Evolutionary conservation across 1,284 basidiomycete genomes (phyloP).

Genomic region (Ustilago tritici): DNA sequence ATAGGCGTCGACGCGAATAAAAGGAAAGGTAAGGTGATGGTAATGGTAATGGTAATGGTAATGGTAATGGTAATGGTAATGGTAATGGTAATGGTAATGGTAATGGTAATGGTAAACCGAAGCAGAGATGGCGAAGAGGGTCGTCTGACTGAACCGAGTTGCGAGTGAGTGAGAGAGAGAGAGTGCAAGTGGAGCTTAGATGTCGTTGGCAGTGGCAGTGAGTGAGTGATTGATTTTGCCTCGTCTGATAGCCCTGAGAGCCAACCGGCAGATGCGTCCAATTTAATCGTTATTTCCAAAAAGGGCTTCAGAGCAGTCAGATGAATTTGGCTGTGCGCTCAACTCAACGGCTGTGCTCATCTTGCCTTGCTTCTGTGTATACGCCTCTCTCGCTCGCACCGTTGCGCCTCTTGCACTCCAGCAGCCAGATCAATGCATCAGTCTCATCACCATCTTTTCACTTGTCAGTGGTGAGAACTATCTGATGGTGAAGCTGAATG

Average conservation of each 20-base stretch:
- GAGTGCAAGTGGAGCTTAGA: not conserved
- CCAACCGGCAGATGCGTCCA: not conserved
- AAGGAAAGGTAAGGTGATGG: no score
- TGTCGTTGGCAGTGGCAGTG: not conserved
- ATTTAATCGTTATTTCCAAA: not conserved
- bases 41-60: no score
- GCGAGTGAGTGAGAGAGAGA: not conserved
- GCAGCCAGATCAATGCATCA: no score
- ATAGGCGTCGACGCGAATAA: no score
- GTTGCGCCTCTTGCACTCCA: not conserved
- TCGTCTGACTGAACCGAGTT: not conserved
- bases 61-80: not conserved
- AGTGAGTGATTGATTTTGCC: not conserved
- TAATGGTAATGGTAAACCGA: not conserved
- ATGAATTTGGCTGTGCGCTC: not conserved
- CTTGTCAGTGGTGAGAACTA: no score
- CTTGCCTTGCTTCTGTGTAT: not conserved
- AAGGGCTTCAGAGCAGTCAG: not conserved
- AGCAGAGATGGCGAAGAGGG: not conserved
- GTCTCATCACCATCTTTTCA: no score
- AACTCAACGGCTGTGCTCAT: not conserved
- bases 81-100: no score
- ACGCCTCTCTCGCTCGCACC: not conserved
- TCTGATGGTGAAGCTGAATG: no score
- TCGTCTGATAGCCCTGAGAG: slow-evolving; percentile 2